phyloP scores from a whole-genome alignment of 2,329 filamentous ascomycete genomes.

The Sphaerulina vaccinii region DNA sequence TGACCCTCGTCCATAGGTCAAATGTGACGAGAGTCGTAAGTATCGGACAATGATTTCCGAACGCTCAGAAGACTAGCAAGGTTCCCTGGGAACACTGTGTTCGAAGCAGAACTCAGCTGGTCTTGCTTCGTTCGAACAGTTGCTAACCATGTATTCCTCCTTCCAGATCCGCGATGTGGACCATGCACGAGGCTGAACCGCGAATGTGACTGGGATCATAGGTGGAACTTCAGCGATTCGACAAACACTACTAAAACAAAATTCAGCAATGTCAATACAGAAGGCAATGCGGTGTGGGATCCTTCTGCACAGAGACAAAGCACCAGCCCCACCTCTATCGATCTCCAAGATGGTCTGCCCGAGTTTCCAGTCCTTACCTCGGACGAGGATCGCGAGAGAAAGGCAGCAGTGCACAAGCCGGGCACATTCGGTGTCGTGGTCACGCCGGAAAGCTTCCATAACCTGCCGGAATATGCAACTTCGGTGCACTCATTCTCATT shows the following conservation, averaged over 20 bases:
- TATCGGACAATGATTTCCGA: background rate
- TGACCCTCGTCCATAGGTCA: conserved; percentile 30
- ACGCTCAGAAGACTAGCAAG: background rate
- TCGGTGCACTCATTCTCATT: conserved; percentile 24
- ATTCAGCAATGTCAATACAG: conserved; percentile 47
- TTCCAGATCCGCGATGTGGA: conserved; percentile 28
- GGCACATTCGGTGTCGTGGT: conserved; percentile 58
- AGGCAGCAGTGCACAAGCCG: conserved; percentile 52
- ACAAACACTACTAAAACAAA: conserved; percentile 36
- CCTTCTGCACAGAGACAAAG: conserved; percentile 22
- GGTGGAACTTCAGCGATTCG: conserved; percentile 44
- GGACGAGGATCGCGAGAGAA: conserved; percentile 59
- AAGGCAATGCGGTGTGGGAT: conserved; percentile 58
- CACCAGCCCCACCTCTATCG: background rate
- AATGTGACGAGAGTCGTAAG: conserved; percentile 30
- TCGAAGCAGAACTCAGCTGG: background rate
- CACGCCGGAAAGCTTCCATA: conserved; percentile 55
- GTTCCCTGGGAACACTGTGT: background rate
- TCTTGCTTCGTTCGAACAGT: background rate
- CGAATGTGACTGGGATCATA: conserved; percentile 57
- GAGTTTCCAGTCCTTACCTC: conserved; percentile 54
- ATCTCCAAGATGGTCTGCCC: conserved; percentile 51
- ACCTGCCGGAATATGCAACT: conserved; percentile 51
- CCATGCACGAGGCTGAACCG: conserved; percentile 58
- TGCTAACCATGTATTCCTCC: conserved; percentile 5